Base-by-base conservation (phyloP, 371 early-diverging fungal genomes). In the Blyttiomyces sp. region DNA sequence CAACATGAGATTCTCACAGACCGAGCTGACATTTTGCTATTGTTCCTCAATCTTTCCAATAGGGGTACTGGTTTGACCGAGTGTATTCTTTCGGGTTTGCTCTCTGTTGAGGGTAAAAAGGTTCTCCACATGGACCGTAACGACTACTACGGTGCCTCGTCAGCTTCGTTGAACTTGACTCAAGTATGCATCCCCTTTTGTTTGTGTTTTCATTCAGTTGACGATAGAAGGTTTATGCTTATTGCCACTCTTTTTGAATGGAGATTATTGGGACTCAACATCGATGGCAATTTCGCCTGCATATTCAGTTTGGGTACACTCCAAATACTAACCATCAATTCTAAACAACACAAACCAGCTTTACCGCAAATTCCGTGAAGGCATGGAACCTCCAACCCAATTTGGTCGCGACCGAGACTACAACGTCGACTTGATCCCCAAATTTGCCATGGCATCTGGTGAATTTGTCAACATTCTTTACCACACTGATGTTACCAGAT, bases 21-120 rank as follows among this genome's bases (percentile, higher is more conserved):
- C n/a, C n/a, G n/a, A n/a, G n/a, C n/a, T n/a, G n/a, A n/a, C n/a
- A n/a, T n/a, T n/a, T n/a, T n/a, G n/a, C n/a, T n/a, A n/a, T n/a
- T n/a, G n/a, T 13, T n/a, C 39, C 39, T 39, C 39, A 39, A 39
- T 39, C 39, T 39, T n/a, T 13, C 39, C n/a, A 39, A 39, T 96
- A n/a, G n/a, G 54, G 99, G 99, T 57, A 99, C 99, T 49, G 99
- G 99, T 51, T 84, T 99, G 63, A 94, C 99, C 72, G 99, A 99
- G 81, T 99, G 99, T 79, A 93, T 98, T 71, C 86, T 99, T 36
- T 95, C 96, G 19, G 97, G 97, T 52, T 84, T 99, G 45, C 85
- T 99, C 35, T 95, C 99, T 17, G 92, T 95, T 42, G 96, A 98
- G 72, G 95, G 96, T 64, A 97, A 99, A 80, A 97, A 95, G 76